phyloP scores from a whole-genome alignment of 2,329 filamentous ascomycete genomes.

The Boeremia exigua region DNA sequence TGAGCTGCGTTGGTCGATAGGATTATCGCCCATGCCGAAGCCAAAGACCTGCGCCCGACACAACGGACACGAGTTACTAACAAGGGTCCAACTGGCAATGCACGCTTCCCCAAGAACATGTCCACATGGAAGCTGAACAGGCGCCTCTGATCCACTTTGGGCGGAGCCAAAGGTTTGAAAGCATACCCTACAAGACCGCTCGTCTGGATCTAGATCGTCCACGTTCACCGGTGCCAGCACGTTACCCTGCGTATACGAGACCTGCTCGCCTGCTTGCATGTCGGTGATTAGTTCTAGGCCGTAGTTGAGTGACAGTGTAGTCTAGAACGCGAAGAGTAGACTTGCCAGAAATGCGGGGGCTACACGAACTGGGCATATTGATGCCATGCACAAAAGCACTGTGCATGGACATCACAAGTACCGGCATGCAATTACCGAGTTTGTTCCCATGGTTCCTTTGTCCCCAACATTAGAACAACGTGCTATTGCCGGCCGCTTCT shows the following conservation, averaged over 20 bases:
- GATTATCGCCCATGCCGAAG: not conserved
- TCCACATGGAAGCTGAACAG: slow-evolving; percentile 19
- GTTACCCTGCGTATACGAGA: not conserved
- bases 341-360: not conserved
- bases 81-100: slow-evolving; percentile 17
- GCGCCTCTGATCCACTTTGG: slow-evolving; percentile 12
- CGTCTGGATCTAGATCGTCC: slow-evolving; percentile 1
- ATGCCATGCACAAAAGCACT: not conserved
- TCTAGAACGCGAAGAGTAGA: slow-evolving; percentile 6
- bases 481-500: not conserved
- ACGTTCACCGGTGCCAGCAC: slow-evolving; percentile 9
- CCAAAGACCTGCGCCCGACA: slow-evolving; percentile 14
- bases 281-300: slow-evolving; percentile 1
- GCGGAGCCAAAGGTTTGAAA: slow-evolving; percentile 14
- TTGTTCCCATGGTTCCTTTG: not conserved
- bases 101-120: slow-evolving; percentile 25
- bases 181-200: slow-evolving; percentile 21
- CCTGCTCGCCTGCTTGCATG: slow-evolving; percentile 4
- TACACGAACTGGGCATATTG: not conserved
- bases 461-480: slow-evolving; percentile 1
- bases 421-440: not conserved
- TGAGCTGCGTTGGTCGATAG: not conserved
- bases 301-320: not conserved
- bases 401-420: not conserved
- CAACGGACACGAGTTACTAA: slow-evolving; percentile 22